A percentile compares a stretch with the other conserved stretches of the same genome.
Evolutionary conservation across 345 rosid species (phyloP).

Genomic region (Brassica rapa): DNA sequence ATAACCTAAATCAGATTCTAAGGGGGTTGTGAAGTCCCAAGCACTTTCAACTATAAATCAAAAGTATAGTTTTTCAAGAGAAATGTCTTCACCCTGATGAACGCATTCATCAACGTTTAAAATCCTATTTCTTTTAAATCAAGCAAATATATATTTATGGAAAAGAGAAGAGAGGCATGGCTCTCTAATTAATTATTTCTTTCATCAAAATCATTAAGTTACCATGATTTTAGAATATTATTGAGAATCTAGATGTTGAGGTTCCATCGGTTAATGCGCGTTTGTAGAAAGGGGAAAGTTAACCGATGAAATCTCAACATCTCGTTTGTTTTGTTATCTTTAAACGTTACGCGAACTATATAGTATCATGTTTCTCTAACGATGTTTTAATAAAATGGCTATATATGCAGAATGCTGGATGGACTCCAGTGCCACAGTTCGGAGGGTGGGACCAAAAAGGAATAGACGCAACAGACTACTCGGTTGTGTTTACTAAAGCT

Average conservation of each 20-base stretch:
- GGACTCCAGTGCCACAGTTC: conserved; percentile 70
- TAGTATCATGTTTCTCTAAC: background rate
- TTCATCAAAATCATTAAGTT: background rate
- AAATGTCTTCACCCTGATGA: conserved; percentile 27
- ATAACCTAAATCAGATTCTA: conserved; percentile 25
- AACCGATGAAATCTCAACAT: conserved; percentile 33
- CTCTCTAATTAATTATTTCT: background rate
- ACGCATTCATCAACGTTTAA: conserved; percentile 23
- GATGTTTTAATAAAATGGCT: background rate
- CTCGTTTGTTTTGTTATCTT: background rate
- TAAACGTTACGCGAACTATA: background rate
- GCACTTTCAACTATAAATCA: conserved; percentile 24
- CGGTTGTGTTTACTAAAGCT: conserved; percentile 65
- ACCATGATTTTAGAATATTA: background rate
- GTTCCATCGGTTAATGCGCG: conserved; percentile 37
- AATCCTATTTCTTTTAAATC: conserved; percentile 19
- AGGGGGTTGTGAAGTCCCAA: background rate
- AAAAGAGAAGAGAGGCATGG: conserved; percentile 39
- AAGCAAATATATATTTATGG: conserved; percentile 31
- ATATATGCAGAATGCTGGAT: conserved; percentile 44
- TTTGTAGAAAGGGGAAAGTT: conserved; percentile 33
- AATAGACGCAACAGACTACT: conserved; percentile 54
- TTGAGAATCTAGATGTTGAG: conserved; percentile 23
- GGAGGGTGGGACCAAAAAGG: conserved; percentile 75
- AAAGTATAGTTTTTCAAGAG: background rate